Conservation (phyloP, 2,329 filamentous ascomycete genomes). For the Microdochium bolleyi region DNA sequence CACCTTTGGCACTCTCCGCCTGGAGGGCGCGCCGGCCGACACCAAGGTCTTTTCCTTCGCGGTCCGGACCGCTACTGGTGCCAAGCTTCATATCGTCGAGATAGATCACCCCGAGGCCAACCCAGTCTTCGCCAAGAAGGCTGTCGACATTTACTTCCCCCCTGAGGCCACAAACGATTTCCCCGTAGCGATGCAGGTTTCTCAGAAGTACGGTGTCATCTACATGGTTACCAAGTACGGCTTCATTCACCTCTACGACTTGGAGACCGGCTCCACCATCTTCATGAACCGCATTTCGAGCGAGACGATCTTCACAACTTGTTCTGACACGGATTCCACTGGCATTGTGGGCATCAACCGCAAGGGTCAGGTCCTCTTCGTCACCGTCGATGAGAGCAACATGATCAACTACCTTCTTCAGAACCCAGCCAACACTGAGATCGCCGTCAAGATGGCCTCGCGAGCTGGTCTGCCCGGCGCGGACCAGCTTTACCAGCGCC, state of each 20-base stretch:
- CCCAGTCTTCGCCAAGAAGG: conserved; percentile 87
- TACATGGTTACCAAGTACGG: conserved; percentile 98
- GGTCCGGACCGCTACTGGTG: conserved; percentile 79
- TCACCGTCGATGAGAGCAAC: conserved; percentile 84
- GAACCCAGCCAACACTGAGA: conserved; percentile 86
- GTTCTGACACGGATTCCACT: conserved; percentile 71
- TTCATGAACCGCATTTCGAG: conserved; percentile 99
- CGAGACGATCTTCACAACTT: conserved; percentile 97
- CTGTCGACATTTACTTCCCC: conserved; percentile 96
- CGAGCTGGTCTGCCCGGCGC: conserved; percentile 89
- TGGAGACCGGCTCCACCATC: conserved; percentile 90
- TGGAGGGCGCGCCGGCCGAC: conserved; percentile 83
- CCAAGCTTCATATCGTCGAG: conserved; percentile 96
- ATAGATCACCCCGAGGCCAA: conserved; percentile 90
- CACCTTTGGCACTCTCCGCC: conserved; percentile 79
- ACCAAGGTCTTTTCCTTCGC: conserved; percentile 97
- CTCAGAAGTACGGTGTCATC: conserved; percentile 91
- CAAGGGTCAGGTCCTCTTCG: conserved; percentile 92
- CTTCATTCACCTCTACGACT: conserved; percentile 97
- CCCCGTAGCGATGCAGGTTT: conserved; percentile 95
- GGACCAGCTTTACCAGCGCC: conserved; percentile 84
- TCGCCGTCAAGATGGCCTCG: conserved; percentile 94
- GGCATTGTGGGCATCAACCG: conserved; percentile 95
- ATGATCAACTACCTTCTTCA: conserved; percentile 93
- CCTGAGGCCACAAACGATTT: conserved; percentile 94